Evolutionary conservation across 2,329 filamentous ascomycete species (phyloP).

Genomic region (Fusarium algeriense): DNA sequence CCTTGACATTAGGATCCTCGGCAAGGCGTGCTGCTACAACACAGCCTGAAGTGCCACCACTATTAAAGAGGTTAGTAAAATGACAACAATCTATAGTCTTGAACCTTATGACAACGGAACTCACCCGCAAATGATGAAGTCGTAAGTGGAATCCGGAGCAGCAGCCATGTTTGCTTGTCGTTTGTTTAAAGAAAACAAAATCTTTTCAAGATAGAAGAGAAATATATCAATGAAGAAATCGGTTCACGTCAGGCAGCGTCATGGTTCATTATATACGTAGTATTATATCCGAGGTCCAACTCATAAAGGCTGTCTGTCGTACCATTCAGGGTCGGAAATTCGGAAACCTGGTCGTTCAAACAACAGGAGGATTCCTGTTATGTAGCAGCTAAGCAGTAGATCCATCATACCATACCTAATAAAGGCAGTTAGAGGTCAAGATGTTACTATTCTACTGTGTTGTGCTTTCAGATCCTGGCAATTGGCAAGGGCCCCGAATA

Average conservation of each 20-base stretch:
- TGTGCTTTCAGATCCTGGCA: not conserved
- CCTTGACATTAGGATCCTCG: slow-evolving; percentile 48
- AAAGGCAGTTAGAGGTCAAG: not conserved
- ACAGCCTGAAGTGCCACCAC: slow-evolving; percentile 55
- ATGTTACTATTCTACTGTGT: not conserved
- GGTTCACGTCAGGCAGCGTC: not conserved
- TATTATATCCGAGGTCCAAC: slow-evolving; percentile 1
- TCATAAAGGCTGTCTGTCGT: not conserved
- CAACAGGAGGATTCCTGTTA: not conserved
- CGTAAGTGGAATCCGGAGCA: slow-evolving; percentile 43
- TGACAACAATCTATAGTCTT: not conserved
- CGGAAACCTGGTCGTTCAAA: not conserved
- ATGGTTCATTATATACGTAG: not conserved
- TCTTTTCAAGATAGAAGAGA: not conserved
- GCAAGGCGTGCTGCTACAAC: slow-evolving; percentile 55
- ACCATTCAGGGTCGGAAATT: slow-evolving; percentile 1
- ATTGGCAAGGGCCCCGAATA: slow-evolving; percentile 3
- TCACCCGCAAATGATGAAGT: slow-evolving; percentile 54
- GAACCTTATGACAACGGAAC: slow-evolving; percentile 15
- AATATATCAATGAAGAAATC: not conserved
- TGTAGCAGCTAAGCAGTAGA: slow-evolving; percentile 8
- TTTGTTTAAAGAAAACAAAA: not conserved
- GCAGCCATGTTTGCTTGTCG: slow-evolving; percentile 29
- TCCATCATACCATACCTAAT: slow-evolving; percentile 17
- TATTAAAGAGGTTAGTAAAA: slow-evolving; percentile 13